These are phyloP conservation scores for Lasiodiplodia sp. DNA, from an alignment of 2,329 filamentous ascomycete genomes.

Conservation along the genomic window DNA sequence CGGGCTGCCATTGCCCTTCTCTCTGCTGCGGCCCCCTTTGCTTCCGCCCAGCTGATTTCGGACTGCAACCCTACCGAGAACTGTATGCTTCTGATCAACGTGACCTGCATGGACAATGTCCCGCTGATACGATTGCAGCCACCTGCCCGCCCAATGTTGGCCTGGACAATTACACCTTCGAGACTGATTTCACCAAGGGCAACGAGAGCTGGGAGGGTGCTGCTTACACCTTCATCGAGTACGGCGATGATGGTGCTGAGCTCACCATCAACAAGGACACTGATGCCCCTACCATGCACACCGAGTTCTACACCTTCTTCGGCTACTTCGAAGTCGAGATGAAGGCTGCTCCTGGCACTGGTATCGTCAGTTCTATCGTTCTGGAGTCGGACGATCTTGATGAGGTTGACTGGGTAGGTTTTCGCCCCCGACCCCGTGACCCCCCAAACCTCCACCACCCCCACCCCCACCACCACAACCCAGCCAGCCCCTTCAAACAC, in stretches of 20 bases:
- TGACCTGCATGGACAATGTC: neutral
- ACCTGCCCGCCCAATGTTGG: conserved; percentile 52
- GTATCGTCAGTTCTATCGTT: conserved; percentile 32
- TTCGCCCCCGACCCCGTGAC: neutral
- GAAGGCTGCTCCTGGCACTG: conserved; percentile 33
- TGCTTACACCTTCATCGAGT: conserved; percentile 65
- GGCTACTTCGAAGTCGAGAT: conserved; percentile 34
- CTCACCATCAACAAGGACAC: conserved; percentile 73
- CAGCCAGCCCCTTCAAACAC: neutral
- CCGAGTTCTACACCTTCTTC: conserved; percentile 36
- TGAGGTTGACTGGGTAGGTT: conserved; percentile 34
- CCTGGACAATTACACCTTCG: conserved; percentile 56
- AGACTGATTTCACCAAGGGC: conserved; percentile 56
- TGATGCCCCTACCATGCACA: conserved; percentile 64
- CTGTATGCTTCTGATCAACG: conserved; percentile 54
- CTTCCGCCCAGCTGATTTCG: conserved; percentile 72
- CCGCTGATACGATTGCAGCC: conserved; percentile 26
- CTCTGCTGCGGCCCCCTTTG: conserved; percentile 14
- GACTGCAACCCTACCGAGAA: conserved; percentile 75
- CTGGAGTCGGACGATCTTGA: conserved; percentile 33
- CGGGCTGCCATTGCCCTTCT: conserved; percentile 25
- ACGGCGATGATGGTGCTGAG: conserved; percentile 66
- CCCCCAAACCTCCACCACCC: neutral
- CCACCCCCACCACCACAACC: neutral
- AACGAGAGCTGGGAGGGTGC: conserved; percentile 67